These are phyloP conservation scores for Aspergillus ellipticus DNA, from an alignment of 495 filamentous ascomycete genomes.

Conservation along the genomic window DNA sequence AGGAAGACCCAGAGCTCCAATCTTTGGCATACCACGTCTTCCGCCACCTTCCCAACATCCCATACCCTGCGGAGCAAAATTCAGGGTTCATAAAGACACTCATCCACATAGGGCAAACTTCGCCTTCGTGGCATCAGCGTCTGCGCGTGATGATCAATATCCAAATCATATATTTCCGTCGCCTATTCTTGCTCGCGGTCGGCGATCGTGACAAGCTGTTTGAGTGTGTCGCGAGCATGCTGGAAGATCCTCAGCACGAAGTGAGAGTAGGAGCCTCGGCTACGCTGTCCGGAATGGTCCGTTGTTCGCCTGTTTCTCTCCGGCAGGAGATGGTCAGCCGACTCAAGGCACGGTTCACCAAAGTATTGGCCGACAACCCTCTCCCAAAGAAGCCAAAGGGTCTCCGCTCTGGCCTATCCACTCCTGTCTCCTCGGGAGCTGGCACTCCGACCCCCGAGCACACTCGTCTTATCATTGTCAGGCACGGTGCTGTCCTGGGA, in stretches of 20 bases:
- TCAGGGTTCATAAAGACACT: slow-evolving; percentile 77
- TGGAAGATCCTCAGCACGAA: slow-evolving; percentile 87
- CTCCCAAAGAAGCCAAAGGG: slow-evolving; percentile 69
- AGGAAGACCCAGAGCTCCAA: slow-evolving; percentile 95
- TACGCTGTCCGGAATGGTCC: slow-evolving; percentile 95
- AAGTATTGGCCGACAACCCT: slow-evolving; percentile 71
- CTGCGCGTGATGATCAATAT: slow-evolving; percentile 98
- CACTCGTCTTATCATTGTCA: slow-evolving; percentile 69
- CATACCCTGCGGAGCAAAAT: slow-evolving; percentile 82
- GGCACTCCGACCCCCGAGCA: slow-evolving; percentile 78
- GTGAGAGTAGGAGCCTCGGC: slow-evolving; percentile 89
- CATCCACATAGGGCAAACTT: slow-evolving; percentile 81
- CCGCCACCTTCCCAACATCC: slow-evolving; percentile 93
- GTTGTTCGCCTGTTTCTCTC: slow-evolving; percentile 83
- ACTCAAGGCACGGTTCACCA: slow-evolving; percentile 75
- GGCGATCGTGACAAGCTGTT: slow-evolving; percentile 76
- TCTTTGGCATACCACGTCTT: slow-evolving; percentile 95
- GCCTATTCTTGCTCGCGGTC: slow-evolving; percentile 84
- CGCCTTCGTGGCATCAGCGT: slow-evolving; percentile 93
- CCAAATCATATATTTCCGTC: slow-evolving; percentile 97
- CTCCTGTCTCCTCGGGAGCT: slow-evolving; percentile 55
- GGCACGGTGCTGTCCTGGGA: slow-evolving; percentile 90
- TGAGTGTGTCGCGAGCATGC: slow-evolving; percentile 87
- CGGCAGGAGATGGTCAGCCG: slow-evolving; percentile 70
- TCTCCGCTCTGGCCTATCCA: slow-evolving; percentile 32